Conservation (phyloP, 345 rosid species). For the Psidium guajava region DNA sequence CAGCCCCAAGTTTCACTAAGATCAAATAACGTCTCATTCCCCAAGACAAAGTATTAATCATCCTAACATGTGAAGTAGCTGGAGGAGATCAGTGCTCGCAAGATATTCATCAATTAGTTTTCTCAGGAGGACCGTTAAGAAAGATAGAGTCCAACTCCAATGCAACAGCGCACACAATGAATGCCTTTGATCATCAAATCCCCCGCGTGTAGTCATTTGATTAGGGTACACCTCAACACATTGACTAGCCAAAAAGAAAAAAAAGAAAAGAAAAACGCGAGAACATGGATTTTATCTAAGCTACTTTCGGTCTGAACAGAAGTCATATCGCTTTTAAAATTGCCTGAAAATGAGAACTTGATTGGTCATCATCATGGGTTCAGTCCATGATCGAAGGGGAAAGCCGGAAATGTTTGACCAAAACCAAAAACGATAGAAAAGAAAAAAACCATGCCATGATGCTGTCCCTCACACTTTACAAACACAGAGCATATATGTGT, state of each 20-base stretch:
- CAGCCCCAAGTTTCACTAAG: background rate
- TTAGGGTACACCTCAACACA: background rate
- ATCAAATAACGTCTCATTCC: background rate
- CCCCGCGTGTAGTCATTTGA: background rate
- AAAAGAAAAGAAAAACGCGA: no score
- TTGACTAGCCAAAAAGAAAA: background rate
- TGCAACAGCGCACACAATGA: background rate
- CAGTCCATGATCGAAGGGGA: background rate
- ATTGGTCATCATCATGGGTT: background rate
- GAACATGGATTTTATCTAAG: background rate
- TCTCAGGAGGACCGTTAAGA: background rate
- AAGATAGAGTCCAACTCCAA: background rate
- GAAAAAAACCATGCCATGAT: background rate
- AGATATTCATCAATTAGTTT: background rate
- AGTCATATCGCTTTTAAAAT: background rate
- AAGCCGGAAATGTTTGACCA: background rate
- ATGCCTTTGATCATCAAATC: background rate
- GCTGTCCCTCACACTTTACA: background rate
- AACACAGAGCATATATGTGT: background rate
- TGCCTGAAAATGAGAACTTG: background rate
- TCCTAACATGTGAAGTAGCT: background rate
- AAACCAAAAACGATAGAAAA: background rate
- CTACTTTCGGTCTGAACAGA: background rate
- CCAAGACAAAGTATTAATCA: background rate
- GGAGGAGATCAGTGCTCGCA: background rate